Conservation (phyloP, 2,329 filamentous ascomycete genomes). For the Seiridium unicorne region DNA sequence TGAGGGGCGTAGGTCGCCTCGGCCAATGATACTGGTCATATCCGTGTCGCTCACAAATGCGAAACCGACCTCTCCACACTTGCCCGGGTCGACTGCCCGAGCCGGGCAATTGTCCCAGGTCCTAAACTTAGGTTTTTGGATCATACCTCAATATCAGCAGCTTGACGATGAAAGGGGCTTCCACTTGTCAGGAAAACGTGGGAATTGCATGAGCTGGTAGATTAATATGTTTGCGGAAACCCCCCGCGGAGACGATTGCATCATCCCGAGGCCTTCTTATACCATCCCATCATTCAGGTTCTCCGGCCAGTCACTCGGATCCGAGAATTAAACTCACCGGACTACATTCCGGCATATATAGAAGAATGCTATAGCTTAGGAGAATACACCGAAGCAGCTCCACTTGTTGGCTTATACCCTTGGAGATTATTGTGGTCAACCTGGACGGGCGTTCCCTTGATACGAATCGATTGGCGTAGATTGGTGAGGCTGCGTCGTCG, state of each 20-base stretch:
- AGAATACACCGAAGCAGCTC: too few relatives aligned
- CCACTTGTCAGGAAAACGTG: neutral
- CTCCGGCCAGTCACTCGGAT: neutral
- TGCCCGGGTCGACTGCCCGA: neutral
- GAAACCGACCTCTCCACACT: neutral
- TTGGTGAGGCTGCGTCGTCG: too few relatives aligned
- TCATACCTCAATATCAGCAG: conserved; percentile 1
- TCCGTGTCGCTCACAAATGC: neutral
- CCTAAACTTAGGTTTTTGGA: neutral
- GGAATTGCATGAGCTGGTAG: neutral
- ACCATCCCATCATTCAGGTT: neutral
- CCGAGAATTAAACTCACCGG: conserved; percentile 1
- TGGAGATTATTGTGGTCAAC: too few relatives aligned
- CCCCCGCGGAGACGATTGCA: neutral
- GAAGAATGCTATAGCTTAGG: too few relatives aligned
- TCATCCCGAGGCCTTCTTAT: neutral
- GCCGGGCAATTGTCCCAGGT: conserved; percentile 3
- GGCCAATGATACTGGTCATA: neutral
- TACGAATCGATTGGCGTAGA: too few relatives aligned
- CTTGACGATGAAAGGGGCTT: neutral
- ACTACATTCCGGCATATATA: neutral
- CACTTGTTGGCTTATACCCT: too few relatives aligned
- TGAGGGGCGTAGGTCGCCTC: neutral
- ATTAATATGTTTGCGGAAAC: neutral
- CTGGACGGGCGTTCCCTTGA: too few relatives aligned